A percentile compares a stretch with the other conserved stretches of the same genome.
These are phyloP conservation scores for Apiospora saccharicola DNA, from an alignment of 2,329 filamentous ascomycete species.

Conservation along the genomic window DNA sequence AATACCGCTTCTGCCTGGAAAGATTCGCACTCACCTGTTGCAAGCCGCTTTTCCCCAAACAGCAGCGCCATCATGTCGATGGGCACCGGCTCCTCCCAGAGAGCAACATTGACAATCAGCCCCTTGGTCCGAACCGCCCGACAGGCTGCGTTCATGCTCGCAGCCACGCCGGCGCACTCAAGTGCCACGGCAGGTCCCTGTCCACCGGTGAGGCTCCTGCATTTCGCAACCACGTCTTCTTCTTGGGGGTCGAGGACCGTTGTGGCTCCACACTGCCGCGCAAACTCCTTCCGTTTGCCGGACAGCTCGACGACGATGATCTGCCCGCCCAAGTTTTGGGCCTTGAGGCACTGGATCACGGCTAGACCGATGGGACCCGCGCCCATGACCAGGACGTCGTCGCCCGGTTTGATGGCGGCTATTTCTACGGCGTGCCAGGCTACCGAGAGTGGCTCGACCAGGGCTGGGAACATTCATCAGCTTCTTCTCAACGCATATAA, in stretches of 20 bases:
- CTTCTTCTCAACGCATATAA: slow-evolving; percentile 26
- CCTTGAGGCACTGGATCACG: slow-evolving; percentile 64
- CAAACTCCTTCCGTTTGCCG: slow-evolving; percentile 56
- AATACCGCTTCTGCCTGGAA: neutral
- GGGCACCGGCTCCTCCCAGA: slow-evolving; percentile 64
- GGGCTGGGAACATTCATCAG: slow-evolving; percentile 45
- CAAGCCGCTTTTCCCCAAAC: slow-evolving; percentile 59
- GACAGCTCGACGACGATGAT: slow-evolving; percentile 67
- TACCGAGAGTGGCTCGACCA: slow-evolving; percentile 69
- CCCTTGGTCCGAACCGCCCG: slow-evolving; percentile 59
- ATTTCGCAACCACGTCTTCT: slow-evolving; percentile 55
- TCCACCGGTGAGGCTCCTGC: slow-evolving; percentile 52
- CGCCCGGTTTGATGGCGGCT: slow-evolving; percentile 52
- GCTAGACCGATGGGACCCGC: slow-evolving; percentile 70
- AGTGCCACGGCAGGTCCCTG: slow-evolving; percentile 66
- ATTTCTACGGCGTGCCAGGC: slow-evolving; percentile 69
- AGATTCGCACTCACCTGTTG: slow-evolving; percentile 41
- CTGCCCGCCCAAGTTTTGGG: slow-evolving; percentile 54
- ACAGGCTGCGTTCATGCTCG: slow-evolving; percentile 54
- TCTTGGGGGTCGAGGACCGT: slow-evolving; percentile 59
- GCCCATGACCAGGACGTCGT: slow-evolving; percentile 63
- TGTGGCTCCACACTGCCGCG: slow-evolving; percentile 61
- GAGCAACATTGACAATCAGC: slow-evolving; percentile 69
- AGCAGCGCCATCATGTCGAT: slow-evolving; percentile 63
- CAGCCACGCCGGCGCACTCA: slow-evolving; percentile 68